A percentile compares a stretch with the other conserved stretches of the same genome.
Conservation (phyloP, 345 rosid genomes). For the Laguncularia racemosa region DNA sequence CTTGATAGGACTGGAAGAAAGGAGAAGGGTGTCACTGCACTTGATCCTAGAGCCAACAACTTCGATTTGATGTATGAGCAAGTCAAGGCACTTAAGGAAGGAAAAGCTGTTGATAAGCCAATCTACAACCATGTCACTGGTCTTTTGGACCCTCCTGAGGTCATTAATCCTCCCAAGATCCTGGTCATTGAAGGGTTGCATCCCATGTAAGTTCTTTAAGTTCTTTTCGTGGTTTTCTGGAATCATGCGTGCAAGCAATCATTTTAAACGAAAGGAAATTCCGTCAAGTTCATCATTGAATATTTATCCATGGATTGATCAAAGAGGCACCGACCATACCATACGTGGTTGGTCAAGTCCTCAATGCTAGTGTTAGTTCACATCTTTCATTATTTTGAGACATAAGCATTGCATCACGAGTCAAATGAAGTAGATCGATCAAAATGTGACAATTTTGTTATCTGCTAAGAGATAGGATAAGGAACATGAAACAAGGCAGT, state of each 20-base stretch:
- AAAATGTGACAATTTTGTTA: too few relatives aligned
- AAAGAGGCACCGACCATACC: too few relatives aligned
- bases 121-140: constrained; percentile 94
- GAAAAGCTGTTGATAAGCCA: constrained; percentile 78
- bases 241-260: too few relatives aligned
- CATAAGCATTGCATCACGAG: too few relatives aligned
- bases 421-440: too few relatives aligned
- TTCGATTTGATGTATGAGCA: constrained; percentile 97
- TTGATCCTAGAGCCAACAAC: constrained; percentile 88
- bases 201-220: constrained; percentile 68
- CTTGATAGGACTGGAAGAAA: constrained; percentile 86
- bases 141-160: constrained; percentile 85
- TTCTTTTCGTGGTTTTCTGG: not conserved
- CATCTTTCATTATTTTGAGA: too few relatives aligned
- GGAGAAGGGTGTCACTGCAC: constrained; percentile 88
- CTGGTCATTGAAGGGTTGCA: constrained; percentile 97
- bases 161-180: constrained; percentile 90
- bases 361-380: too few relatives aligned
- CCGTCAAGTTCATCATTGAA: too few relatives aligned
- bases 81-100: constrained; percentile 82
- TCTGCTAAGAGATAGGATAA: too few relatives aligned
- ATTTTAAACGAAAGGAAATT: not conserved
- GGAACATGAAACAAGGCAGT: too few relatives aligned
- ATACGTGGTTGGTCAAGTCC: too few relatives aligned
- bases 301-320: too few relatives aligned